phyloP scores from a whole-genome alignment of 768 basidiomycete genomes.

The Pulveroboletus ravenelii region DNA sequence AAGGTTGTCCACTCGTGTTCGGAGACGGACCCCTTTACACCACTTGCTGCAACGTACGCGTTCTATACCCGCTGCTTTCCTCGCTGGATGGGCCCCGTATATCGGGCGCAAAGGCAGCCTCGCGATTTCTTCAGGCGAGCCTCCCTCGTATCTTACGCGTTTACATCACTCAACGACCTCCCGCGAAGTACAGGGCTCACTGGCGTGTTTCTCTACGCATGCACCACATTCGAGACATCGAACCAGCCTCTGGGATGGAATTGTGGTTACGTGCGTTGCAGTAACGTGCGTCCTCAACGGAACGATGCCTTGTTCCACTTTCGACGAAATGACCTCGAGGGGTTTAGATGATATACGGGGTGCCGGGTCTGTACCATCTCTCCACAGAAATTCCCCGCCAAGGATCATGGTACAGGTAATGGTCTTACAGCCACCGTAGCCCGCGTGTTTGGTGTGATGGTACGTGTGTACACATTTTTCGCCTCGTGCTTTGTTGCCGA shows the following conservation, averaged over 20 bases:
- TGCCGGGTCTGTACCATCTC: constrained; percentile 67
- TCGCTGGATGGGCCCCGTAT: constrained; percentile 60
- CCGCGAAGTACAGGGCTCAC: constrained; percentile 57
- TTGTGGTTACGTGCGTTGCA: constrained; percentile 65
- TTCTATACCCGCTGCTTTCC: constrained; percentile 58
- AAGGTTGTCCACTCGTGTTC: constrained; percentile 58
- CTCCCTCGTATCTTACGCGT: constrained; percentile 7
- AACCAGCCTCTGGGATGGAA: constrained; percentile 74
- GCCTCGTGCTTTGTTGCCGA: neutral
- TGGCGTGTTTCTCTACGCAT: constrained; percentile 68
- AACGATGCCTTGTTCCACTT: neutral
- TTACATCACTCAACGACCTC: constrained; percentile 42
- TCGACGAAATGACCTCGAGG: neutral
- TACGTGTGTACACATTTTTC: constrained; percentile 19
- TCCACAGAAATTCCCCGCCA: constrained; percentile 67
- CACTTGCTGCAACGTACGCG: too few relatives aligned
- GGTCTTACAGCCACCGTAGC: constrained; percentile 56
- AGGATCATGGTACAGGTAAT: constrained; percentile 70
- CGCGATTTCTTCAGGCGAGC: constrained; percentile 57
- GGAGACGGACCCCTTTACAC: constrained; percentile 66
- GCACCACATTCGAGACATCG: constrained; percentile 68
- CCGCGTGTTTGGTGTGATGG: constrained; percentile 67
- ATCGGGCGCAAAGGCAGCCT: constrained; percentile 67
- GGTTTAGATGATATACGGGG: constrained; percentile 66
- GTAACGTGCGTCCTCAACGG: constrained; percentile 41